Base-by-base conservation (phyloP, 352 stramenopile genomes). In the Globisporangium polare region DNA sequence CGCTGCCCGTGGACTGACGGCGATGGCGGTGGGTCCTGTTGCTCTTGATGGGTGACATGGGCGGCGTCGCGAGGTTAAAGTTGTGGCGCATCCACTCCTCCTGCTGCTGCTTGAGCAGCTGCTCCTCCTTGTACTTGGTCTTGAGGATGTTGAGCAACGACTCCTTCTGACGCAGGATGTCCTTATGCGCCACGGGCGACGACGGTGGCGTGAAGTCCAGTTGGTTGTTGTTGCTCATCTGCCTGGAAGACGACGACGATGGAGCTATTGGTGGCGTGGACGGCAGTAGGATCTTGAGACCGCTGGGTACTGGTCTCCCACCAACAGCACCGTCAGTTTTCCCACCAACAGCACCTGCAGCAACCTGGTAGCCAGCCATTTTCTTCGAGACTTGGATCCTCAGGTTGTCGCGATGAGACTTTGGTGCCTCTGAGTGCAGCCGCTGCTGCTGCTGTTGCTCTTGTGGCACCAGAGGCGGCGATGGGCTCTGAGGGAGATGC, bases 381-480 rank as follows among this genome's bases (percentile, higher is more conserved):
- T 89, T 90, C 60, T 91, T 93, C 15, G 83, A 87, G 15, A 91
- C 73, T 69, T 86, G 80, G 41, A 93, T 89, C 24, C 84, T 80
- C 46, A 93, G 66, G 59, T 89, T 66, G 68, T 86, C 69, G 22
- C 80, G 76, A n/a, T 60, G 43, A 18, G 50, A 66, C 35, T 69
- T 72, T 43, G 66, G 54, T 2, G 50, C 15, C 29, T 58, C 43
- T 15, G 24, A 20, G 39, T 45, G 37, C 13, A 33, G 6, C 18
- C 15, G 42, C 15, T 53, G 53, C 13, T 42, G 56, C 46, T 41
- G 60, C 15, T 56, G 39, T 24, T 49, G 53, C 15, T 62, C 46
- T n/a, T 52, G 61, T 22, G 53, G 53, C 6, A 22, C 31, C 7
- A 60, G 31, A 15, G 52, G 20, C 5, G 62, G 49, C 33, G 42